These are phyloP conservation scores for Leptoxyphium fumago DNA, from an alignment of 2,329 filamentous ascomycete genomes.

Conservation along the genomic window DNA sequence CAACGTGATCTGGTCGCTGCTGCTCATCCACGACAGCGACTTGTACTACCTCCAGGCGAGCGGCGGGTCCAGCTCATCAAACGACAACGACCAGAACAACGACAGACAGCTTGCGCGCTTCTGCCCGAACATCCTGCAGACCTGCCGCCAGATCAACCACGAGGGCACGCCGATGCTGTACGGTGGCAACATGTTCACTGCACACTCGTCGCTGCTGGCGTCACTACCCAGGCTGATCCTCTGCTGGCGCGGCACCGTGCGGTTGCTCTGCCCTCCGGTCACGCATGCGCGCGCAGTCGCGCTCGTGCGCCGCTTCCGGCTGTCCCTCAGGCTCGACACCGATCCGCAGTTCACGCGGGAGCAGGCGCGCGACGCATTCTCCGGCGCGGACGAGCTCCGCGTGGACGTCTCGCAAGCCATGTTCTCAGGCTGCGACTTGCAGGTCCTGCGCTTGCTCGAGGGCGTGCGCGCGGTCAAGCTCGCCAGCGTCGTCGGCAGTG, in stretches of 20 bases:
- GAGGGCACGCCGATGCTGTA: constrained; percentile 34
- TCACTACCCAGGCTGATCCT: constrained; percentile 27
- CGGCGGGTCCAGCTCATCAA: constrained; percentile 2
- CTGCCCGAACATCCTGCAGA: constrained; percentile 26
- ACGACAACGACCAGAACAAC: constrained; percentile 3
- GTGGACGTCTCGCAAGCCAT: constrained; percentile 36
- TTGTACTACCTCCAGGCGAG: not conserved
- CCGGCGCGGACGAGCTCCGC: constrained; percentile 30
- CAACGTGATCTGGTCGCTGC: constrained; percentile 38
- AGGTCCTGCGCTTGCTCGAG: constrained; percentile 30
- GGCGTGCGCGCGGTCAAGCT: constrained; percentile 30
- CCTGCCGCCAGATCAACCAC: constrained; percentile 25
- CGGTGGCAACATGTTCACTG: constrained; percentile 34
- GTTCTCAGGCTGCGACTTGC: constrained; percentile 28
- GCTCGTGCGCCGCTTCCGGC: constrained; percentile 29
- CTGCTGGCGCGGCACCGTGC: constrained; percentile 9
- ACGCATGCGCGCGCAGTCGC: constrained; percentile 15
- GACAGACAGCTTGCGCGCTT: constrained; percentile 21
- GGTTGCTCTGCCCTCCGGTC: constrained; percentile 20
- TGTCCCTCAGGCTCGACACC: constrained; percentile 34
- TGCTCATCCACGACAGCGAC: constrained; percentile 16
- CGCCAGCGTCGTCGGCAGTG: constrained; percentile 28
- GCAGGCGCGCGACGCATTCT: constrained; percentile 30
- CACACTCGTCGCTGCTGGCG: constrained; percentile 32
- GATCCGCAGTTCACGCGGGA: constrained; percentile 30